Conservation (phyloP, 495 filamentous ascomycete genomes). For the Oleoguttula mirabilis region DNA sequence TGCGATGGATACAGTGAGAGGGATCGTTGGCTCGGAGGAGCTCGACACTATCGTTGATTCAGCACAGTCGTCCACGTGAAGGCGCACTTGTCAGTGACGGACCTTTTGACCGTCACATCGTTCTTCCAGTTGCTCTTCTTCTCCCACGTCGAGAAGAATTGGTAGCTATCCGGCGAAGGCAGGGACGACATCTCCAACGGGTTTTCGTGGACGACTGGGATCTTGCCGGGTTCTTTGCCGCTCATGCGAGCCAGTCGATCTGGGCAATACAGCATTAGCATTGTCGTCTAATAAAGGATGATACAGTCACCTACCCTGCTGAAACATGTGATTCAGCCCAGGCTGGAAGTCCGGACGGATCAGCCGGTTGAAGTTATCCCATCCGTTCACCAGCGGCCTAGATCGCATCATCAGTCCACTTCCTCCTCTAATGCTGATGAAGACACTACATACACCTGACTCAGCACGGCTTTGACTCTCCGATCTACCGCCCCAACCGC, state of each 20-base stretch:
- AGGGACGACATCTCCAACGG: slow-evolving; percentile 15
- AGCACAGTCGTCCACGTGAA: too few relatives aligned
- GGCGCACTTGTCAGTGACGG: too few relatives aligned
- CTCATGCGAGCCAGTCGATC: slow-evolving; percentile 15
- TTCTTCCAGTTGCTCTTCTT: slow-evolving; percentile 24
- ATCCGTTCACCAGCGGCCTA: slow-evolving; percentile 16
- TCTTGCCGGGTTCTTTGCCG: slow-evolving; percentile 6
- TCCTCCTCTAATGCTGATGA: not conserved
- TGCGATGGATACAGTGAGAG: slow-evolving; percentile 23
- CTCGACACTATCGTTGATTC: slow-evolving; percentile 14
- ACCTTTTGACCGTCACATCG: slow-evolving; percentile 23
- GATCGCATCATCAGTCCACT: not conserved
- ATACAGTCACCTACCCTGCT: slow-evolving; percentile 16
- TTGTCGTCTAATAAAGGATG: too few relatives aligned
- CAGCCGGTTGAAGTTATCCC: slow-evolving; percentile 18
- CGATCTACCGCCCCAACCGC: slow-evolving; percentile 28
- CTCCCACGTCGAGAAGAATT: slow-evolving; percentile 19
- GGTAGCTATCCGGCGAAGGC: slow-evolving; percentile 19
- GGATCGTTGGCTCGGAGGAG: slow-evolving; percentile 24
- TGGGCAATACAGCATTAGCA: too few relatives aligned
- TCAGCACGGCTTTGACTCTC: slow-evolving; percentile 28
- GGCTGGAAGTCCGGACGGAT: slow-evolving; percentile 14
- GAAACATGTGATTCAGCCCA: slow-evolving; percentile 12
- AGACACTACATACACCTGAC: slow-evolving; percentile 14
- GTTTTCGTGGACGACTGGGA: slow-evolving; percentile 20